phyloP scores from a whole-genome alignment of 2,329 filamentous ascomycete species.

The Aspergillus intermedius region DNA sequence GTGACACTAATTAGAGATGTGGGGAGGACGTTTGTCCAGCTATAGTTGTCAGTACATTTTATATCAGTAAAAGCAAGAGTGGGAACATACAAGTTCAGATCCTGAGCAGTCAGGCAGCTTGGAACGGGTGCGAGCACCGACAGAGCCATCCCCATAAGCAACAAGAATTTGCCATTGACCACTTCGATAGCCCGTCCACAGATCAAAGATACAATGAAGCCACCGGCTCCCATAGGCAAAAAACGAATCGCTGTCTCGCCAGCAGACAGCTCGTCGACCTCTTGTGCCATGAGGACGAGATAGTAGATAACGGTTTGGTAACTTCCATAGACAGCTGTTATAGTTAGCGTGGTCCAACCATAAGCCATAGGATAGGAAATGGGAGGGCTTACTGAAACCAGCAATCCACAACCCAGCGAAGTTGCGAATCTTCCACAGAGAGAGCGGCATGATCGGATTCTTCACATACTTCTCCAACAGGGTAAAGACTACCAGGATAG shows the following conservation, averaged over 20 bases:
- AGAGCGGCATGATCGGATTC: slow-evolving; percentile 43
- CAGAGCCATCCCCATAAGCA: slow-evolving; percentile 29
- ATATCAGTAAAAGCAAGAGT: not conserved
- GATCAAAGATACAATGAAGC: slow-evolving; percentile 31
- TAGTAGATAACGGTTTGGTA: slow-evolving; percentile 41
- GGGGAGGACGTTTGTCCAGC: slow-evolving; percentile 36
- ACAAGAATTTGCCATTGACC: slow-evolving; percentile 33
- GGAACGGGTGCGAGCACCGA: slow-evolving; percentile 36
- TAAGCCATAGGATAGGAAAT: no score
- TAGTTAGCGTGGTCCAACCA: slow-evolving; percentile 5
- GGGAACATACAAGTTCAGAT: slow-evolving; percentile 18
- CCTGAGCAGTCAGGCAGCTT: slow-evolving; percentile 19
- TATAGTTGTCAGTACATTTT: slow-evolving; percentile 8
- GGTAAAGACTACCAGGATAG: slow-evolving; percentile 33
- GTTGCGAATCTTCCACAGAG: slow-evolving; percentile 41
- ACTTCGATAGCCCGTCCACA: slow-evolving; percentile 33
- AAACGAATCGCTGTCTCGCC: slow-evolving; percentile 37
- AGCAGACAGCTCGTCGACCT: slow-evolving; percentile 34
- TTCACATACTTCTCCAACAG: slow-evolving; percentile 39
- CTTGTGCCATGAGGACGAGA: slow-evolving; percentile 37
- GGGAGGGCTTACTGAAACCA: slow-evolving; percentile 30
- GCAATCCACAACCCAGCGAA: slow-evolving; percentile 43
- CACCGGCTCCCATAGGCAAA: slow-evolving; percentile 36
- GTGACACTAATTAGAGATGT: slow-evolving; percentile 36
- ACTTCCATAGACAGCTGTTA: slow-evolving; percentile 34